A percentile compares a stretch with the other conserved stretches of the same genome.
These are phyloP conservation scores for Vanrija pseudolonga DNA, from an alignment of 1,284 basidiomycete genomes.

Conservation along the genomic window DNA sequence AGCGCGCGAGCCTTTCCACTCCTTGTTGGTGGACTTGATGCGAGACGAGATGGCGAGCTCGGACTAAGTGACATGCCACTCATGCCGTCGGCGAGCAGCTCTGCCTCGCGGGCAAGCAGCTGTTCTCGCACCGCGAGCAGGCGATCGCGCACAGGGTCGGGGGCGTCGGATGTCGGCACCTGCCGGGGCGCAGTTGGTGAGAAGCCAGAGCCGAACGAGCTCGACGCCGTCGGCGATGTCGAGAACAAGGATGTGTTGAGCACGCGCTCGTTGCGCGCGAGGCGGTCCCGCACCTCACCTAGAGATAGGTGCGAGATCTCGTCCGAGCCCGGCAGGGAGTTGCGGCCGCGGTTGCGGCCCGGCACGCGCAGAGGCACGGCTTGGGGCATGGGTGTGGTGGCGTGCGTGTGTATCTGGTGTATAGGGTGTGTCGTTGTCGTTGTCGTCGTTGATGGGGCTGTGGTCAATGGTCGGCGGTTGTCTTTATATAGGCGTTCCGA, in stretches of 20 bases:
- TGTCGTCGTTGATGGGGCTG: no score
- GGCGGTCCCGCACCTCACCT: slow-evolving; percentile 32
- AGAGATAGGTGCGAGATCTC: slow-evolving; percentile 35
- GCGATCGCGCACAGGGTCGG: slow-evolving; percentile 33
- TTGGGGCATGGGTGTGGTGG: no score
- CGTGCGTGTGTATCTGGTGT: no score
- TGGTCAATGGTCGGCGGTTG: no score
- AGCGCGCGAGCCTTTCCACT: slow-evolving; percentile 37
- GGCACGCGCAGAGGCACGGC: no score
- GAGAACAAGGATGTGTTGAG: slow-evolving; percentile 29
- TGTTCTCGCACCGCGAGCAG: slow-evolving; percentile 28
- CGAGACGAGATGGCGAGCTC: background rate
- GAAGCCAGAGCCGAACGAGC: background rate
- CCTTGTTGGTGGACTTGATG: slow-evolving; percentile 3
- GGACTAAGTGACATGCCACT: slow-evolving; percentile 4
- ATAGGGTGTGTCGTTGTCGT: no score
- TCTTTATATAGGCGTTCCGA: no score
- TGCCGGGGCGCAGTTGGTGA: background rate
- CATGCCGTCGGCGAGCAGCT: slow-evolving; percentile 27
- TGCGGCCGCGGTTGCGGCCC: no score
- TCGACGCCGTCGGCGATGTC: slow-evolving; percentile 2
- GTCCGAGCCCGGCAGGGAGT: slow-evolving; percentile 11
- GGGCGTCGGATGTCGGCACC: background rate
- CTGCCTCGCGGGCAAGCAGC: slow-evolving; percentile 33
- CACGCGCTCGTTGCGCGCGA: slow-evolving; percentile 39